phyloP scores from a whole-genome alignment of 345 rosid genomes.

The Syzygium jambos region DNA sequence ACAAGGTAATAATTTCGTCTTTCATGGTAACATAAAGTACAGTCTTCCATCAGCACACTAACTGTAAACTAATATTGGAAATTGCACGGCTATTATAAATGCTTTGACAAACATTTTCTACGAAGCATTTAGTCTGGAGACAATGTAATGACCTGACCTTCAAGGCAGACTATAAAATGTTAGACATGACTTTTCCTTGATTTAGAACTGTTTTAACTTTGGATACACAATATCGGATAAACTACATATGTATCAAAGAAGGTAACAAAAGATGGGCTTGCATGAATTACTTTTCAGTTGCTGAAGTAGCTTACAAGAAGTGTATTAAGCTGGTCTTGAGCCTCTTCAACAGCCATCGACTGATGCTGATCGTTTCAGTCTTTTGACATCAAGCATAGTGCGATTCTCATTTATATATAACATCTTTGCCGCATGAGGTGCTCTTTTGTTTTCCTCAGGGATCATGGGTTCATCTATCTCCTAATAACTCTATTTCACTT shows the following conservation, averaged over 20 bases:
- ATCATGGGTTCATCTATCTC: not conserved
- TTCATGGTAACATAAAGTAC: not conserved
- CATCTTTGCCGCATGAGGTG: not conserved
- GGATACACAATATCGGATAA: not conserved
- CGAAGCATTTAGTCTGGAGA: not conserved
- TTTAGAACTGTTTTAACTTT: not conserved
- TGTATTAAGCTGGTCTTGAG: not conserved
- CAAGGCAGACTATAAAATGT: not conserved
- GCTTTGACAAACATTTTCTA: not conserved
- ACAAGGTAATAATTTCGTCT: slow-evolving; percentile 44
- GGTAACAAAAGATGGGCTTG: not conserved
- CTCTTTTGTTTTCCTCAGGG: not conserved
- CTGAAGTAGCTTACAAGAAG: not conserved
- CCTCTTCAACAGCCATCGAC: not conserved
- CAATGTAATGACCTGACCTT: not conserved
- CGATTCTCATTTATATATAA: not conserved
- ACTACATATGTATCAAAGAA: not conserved
- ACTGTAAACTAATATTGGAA: not conserved
- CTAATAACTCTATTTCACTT: not conserved
- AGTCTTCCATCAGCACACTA: not conserved
- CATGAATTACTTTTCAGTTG: not conserved
- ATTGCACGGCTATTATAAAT: not conserved
- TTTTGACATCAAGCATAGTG: not conserved
- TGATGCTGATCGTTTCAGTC: not conserved
- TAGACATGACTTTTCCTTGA: not conserved